These are phyloP conservation scores for Trichoderma virens DNA, from an alignment of 495 filamentous ascomycete species.

Conservation along the genomic window DNA sequence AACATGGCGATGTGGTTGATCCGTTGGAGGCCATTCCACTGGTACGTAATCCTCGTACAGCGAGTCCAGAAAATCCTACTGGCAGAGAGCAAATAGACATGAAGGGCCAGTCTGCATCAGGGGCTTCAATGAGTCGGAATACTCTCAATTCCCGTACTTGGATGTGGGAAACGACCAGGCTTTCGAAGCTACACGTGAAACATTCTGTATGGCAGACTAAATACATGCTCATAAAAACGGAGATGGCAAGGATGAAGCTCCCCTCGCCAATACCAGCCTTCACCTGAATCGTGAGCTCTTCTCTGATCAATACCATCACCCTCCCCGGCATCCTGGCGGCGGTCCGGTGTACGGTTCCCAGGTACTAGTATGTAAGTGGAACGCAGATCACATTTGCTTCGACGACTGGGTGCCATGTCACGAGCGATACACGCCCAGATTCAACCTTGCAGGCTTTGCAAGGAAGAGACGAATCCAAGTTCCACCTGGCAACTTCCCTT, in stretches of 20 bases:
- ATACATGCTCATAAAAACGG: too few species aligned
- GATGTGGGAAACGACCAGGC: too few species aligned
- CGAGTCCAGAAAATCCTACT: too few species aligned
- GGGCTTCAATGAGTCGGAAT: not conserved
- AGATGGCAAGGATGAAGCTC: too few species aligned
- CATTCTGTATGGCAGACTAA: too few species aligned
- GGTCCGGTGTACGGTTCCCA: not conserved
- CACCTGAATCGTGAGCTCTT: too few species aligned
- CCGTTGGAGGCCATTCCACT: too few species aligned
- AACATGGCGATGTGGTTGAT: too few species aligned
- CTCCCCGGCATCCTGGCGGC: not conserved
- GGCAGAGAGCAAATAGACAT: not conserved
- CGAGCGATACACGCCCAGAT: not conserved
- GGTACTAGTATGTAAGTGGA: not conserved
- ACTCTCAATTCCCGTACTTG: not conserved
- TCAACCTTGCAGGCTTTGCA: not conserved
- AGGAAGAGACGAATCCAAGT: not conserved
- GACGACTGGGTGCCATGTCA: not conserved
- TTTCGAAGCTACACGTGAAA: too few species aligned
- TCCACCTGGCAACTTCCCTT: constrained; percentile 3
- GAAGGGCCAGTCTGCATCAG: not conserved
- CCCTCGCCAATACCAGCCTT: too few species aligned
- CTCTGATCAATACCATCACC: not conserved
- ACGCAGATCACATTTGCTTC: not conserved
- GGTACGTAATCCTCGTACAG: too few species aligned